Evolutionary conservation across 352 stramenopile genomes (phyloP).

Genomic region (Blastocystis sp.): DNA sequence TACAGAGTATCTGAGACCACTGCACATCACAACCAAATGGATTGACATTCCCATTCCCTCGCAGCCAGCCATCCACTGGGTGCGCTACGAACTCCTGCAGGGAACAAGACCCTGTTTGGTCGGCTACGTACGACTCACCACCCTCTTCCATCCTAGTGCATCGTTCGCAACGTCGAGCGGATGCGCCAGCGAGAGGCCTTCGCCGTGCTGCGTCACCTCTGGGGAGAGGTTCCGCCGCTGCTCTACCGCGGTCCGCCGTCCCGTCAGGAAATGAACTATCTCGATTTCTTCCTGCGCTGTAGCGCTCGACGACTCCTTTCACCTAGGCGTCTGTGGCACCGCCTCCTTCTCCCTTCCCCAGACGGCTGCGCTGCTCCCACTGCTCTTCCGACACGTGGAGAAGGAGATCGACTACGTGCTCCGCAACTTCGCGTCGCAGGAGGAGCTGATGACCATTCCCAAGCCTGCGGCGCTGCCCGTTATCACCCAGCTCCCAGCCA

Average conservation of each 20-base stretch:
- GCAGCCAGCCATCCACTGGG: constrained; percentile 23
- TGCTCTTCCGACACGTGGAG: not conserved
- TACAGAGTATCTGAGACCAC: not conserved
- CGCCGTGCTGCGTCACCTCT: constrained; percentile 25
- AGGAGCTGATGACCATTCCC: not conserved
- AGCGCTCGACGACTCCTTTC: not conserved
- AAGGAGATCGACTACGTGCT: not conserved
- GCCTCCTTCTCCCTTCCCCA: not conserved
- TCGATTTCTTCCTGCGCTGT: constrained; percentile 12
- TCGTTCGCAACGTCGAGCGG: not conserved
- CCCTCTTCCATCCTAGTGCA: constrained; percentile 15
- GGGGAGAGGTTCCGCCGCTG: not conserved
- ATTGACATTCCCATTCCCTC: constrained; percentile 24
- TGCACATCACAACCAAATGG: constrained; percentile 25
- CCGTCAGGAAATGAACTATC: not conserved
- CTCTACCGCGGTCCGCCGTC: constrained; percentile 12
- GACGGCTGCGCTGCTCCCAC: not conserved
- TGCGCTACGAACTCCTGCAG: constrained; percentile 31
- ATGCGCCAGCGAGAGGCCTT: constrained; percentile 20
- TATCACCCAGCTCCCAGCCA: not conserved
- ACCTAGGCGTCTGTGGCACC: not conserved
- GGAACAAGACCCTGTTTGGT: not conserved
- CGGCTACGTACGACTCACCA: not conserved
- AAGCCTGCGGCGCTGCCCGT: not conserved
- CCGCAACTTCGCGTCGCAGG: not conserved